phyloP scores from a whole-genome alignment of 2,329 filamentous ascomycete genomes.

The Diaporthe sp. region DNA sequence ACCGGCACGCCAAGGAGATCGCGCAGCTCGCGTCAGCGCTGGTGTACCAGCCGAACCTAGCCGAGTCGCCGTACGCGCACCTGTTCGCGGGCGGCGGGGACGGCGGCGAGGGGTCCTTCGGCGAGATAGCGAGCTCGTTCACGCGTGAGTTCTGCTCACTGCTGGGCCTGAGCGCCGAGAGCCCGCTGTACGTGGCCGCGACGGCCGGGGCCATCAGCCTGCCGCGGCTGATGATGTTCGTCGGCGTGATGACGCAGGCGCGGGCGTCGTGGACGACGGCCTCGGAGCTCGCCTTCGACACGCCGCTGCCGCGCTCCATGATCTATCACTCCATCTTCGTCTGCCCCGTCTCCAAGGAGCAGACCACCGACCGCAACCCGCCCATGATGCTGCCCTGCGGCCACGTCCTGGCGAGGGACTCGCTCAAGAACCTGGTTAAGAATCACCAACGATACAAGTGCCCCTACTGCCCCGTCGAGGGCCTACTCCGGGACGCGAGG shows the following conservation, averaged over 20 bases:
- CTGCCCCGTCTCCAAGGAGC: conserved; percentile 96
- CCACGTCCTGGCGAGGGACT: conserved; percentile 91
- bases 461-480: conserved; percentile 93
- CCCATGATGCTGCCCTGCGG: conserved; percentile 98
- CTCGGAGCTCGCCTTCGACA: conserved; percentile 88
- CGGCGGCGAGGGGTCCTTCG: conserved; percentile 62
- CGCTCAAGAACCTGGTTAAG: conserved; percentile 83
- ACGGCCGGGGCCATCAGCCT: conserved; percentile 94
- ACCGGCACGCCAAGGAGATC: conserved; percentile 82
- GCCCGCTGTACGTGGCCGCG: conserved; percentile 90
- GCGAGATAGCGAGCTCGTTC: conserved; percentile 88
- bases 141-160: conserved; percentile 95
- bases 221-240: conserved; percentile 89
- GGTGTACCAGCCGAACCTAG: conserved; percentile 81
- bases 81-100: conserved; percentile 78
- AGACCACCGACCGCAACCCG: conserved; percentile 91
- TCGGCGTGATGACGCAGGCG: conserved; percentile 87
- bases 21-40: conserved; percentile 85
- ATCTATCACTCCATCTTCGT: conserved; percentile 97
- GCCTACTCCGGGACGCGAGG: conserved; percentile 79
- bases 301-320: conserved; percentile 69
- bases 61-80: conserved; percentile 80
- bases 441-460: conserved; percentile 85
- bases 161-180: conserved; percentile 89
- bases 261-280: conserved; percentile 95